Base-by-base conservation (phyloP, 805 yeast species). In the Cyberlindnera saturnus region DNA sequence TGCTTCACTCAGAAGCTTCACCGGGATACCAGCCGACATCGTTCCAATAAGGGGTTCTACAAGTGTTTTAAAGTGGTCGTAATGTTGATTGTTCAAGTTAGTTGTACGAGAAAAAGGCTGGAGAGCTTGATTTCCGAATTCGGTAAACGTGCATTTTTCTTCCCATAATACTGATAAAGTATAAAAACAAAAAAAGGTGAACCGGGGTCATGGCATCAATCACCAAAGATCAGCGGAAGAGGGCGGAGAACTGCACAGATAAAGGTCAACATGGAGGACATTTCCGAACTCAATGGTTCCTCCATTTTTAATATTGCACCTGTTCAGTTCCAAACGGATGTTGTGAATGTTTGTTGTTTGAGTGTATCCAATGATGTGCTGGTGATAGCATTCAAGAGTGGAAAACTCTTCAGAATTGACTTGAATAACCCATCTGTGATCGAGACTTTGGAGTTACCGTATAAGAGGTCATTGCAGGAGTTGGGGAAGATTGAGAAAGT, bases 1-100 rank as follows among this genome's bases (percentile, higher is more conserved):
- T 8, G 96, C 86, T 64, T 90, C 99, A 59, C 79, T 85, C 39
- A 91, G 71, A 20, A 91, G 81, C 63, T 88, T 83, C 16, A 89
- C 81, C 2, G 98, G 98, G 30, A 88, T 78, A 32, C 89, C 85
- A 47, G 82, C 72, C 13, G 61, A 55, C 62, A 58, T 58, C 23
- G 30, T 20, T 20, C 23, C 8, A 23, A 23, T 23, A 23, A 13
- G 4, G 4, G 11, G 11, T 23, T 23, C 28, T 23, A 23, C 2
- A 23, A 9, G 11, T 23, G 28, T 9, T 9, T 23, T 23, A 23
- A 9, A 23, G 4, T 9, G 11, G 28, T 23, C 2, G 28, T 9
- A 8, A 3, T 5, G 28, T 23, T 23, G 28, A 23, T 23, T 23
- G 10, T 23, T 23, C 9, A 9, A 23, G 28, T 23, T 10, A 3